Base-by-base conservation (phyloP, 1,139 yeast species). In the Geotrichum citri-aurantii region DNA sequence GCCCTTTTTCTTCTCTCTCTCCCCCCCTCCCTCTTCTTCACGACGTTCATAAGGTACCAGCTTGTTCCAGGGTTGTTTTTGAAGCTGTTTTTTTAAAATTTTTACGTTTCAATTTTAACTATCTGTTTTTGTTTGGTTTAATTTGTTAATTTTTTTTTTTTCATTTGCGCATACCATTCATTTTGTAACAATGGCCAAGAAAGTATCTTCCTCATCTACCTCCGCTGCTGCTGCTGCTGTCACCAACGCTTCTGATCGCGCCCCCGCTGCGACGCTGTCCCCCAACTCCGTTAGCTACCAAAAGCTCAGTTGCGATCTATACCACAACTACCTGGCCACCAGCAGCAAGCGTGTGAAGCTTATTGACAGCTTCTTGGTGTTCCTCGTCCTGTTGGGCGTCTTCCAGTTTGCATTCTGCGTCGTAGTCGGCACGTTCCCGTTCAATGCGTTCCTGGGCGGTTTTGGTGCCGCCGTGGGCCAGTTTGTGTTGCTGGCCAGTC, bases 391-490 rank as follows among this genome's bases (percentile, higher is more conserved):
- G 0, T 77, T 90, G 62, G 99, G 97, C 0, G 75, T 82, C 1
- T 73, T 88, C 52, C 98, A 93, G 74, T 89, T 91, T 70, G 74
- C 79, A 4, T 91, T 91, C 71, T 89, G 88, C 62, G 65, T 86
- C 47, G 64, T 91, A 17, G 83, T 91, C 57, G 96, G 98, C 33
- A 89, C 84, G 67, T 95, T 86, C 79, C 99, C 99, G 23, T 93
- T 95, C 80, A 93, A 93, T 74, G 98, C 97, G 37, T 93, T 93
- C 70, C 79, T 93, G 62, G 95, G 96, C 29, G 99, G 99, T 0
- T 93, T 93, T 70, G 82, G 88, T 61, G 79, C 91, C 47, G 89
- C 98, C 61, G 97, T 93, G 59, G 98, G 96, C 17, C 99, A 95
- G 73, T 93, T 95, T 71, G 98, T 93, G 44, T 80, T 93, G 64